Percentiles rank a stretch among this genome's conserved stretches.
Conservation (phyloP, 805 yeast genomes). For the Candida yuanshanica region DNA sequence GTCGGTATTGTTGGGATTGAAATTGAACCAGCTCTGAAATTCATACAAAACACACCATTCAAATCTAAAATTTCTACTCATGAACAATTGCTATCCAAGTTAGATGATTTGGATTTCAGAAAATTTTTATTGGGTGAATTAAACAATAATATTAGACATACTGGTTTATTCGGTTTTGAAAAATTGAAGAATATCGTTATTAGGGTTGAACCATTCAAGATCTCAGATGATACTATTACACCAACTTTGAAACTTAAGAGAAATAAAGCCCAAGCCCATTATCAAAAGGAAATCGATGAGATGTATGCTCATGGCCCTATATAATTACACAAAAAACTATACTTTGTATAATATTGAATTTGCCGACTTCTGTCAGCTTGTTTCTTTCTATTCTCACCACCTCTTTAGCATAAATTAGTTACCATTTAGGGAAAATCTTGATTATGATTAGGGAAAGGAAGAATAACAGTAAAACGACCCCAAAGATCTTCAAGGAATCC, state of each 20-base stretch:
- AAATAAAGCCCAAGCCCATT: slow-evolving; percentile 47
- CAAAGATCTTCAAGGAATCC: slow-evolving; percentile 26
- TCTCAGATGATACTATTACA: slow-evolving; percentile 49
- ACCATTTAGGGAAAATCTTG: slow-evolving; percentile 34
- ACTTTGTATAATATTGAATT: background rate
- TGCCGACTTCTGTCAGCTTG: background rate
- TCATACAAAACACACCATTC: slow-evolving; percentile 8
- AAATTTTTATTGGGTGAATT: slow-evolving; percentile 31
- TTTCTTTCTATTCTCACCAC: background rate
- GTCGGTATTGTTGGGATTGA: slow-evolving; percentile 64
- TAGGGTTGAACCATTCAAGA: slow-evolving; percentile 46
- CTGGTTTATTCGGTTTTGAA: slow-evolving; percentile 44
- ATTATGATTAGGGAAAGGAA: slow-evolving; percentile 31
- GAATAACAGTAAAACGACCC: slow-evolving; percentile 21
- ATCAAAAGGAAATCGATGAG: slow-evolving; percentile 32
- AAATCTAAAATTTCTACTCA: slow-evolving; percentile 13
- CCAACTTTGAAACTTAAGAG: slow-evolving; percentile 51
- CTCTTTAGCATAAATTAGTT: background rate
- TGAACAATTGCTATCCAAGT: slow-evolving; percentile 17
- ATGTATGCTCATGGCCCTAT: slow-evolving; percentile 40
- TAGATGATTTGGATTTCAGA: slow-evolving; percentile 30
- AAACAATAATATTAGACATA: slow-evolving; percentile 30
- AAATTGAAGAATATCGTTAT: slow-evolving; percentile 41
- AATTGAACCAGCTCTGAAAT: slow-evolving; percentile 28
- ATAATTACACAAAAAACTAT: background rate